Evolutionary conservation across 2,329 filamentous ascomycete species (phyloP).

Genomic region (Metarhizium guizhouense): DNA sequence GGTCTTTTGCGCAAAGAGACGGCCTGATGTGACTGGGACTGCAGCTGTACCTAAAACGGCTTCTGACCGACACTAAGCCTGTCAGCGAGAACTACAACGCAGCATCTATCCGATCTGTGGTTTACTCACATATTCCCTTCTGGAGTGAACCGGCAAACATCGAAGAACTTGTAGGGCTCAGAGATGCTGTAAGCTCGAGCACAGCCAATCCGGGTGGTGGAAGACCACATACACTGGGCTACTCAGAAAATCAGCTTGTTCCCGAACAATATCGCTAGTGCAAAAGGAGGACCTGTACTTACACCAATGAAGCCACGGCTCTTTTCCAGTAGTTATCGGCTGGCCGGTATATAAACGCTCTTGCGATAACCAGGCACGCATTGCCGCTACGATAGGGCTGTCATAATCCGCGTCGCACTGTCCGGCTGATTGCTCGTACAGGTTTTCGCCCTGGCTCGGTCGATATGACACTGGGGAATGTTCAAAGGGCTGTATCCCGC

Average conservation of each 20-base stretch:
- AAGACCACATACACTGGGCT: slow-evolving; percentile 29
- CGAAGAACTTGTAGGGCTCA: slow-evolving; percentile 22
- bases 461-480: slow-evolving; percentile 22
- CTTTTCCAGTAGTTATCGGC: slow-evolving; percentile 21
- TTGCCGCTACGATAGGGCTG: slow-evolving; percentile 19
- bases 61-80: slow-evolving; percentile 18
- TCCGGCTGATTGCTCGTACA: slow-evolving; percentile 21
- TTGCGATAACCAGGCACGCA: slow-evolving; percentile 22
- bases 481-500: slow-evolving; percentile 18
- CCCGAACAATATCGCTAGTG: not conserved
- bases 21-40: not conserved
- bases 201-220: slow-evolving; percentile 23
- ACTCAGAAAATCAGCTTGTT: not conserved
- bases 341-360: slow-evolving; percentile 19
- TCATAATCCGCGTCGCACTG: slow-evolving; percentile 21
- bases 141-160: slow-evolving; percentile 25
- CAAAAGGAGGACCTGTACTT: slow-evolving; percentile 8
- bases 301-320: slow-evolving; percentile 29
- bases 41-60: slow-evolving; percentile 11
- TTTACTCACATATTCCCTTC: slow-evolving; percentile 26
- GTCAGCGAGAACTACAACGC: not conserved
- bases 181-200: slow-evolving; percentile 21
- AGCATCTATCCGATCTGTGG: too few species aligned
- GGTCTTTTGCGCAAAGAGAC: not conserved
- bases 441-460: slow-evolving; percentile 25